Conservation (phyloP, 2,329 filamentous ascomycete genomes). For the Ophiostoma sp. region DNA sequence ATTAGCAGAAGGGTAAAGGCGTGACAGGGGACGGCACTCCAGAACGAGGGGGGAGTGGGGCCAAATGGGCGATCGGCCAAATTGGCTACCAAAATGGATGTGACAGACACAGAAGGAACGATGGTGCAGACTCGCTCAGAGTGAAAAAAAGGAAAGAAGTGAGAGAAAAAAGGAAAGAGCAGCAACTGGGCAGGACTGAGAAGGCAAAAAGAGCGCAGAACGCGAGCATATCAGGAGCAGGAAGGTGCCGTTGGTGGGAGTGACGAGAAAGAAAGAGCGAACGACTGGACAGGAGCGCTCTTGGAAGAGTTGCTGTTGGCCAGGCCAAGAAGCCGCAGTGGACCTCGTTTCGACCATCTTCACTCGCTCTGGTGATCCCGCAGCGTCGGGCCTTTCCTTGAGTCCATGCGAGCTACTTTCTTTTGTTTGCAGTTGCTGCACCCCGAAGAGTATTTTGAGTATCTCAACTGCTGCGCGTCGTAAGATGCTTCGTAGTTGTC, state of each 20-base stretch:
- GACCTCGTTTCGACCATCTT: not conserved
- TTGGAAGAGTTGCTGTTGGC: not conserved
- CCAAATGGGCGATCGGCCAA: conserved; percentile 25
- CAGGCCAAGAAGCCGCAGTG: not conserved
- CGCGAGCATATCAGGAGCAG: not conserved
- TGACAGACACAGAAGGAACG: conserved; percentile 8
- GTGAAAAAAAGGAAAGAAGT: not conserved
- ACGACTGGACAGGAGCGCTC: conserved; percentile 11
- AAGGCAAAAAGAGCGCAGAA: not conserved
- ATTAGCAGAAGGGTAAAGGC: conserved; percentile 18
- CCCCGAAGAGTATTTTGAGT: not conserved
- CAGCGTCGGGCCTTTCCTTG: conserved; percentile 6
- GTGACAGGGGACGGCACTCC: conserved; percentile 21
- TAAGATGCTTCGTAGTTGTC: conserved; percentile 4
- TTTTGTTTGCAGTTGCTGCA: not conserved
- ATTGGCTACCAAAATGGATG: conserved; percentile 22
- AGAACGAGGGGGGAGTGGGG: conserved; percentile 21
- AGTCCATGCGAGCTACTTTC: not conserved
- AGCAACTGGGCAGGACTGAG: not conserved
- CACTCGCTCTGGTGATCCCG: not conserved
- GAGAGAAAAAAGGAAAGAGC: conserved; percentile 1
- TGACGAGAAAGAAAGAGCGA: not conserved
- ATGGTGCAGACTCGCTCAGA: not conserved
- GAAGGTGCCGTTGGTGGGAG: not conserved
- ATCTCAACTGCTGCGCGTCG: not conserved